Percentiles rank a stretch among this genome's conserved stretches.
These are phyloP conservation scores for Aspergillus texensis DNA, from an alignment of 2,329 filamentous ascomycete species.

Conservation along the genomic window DNA sequence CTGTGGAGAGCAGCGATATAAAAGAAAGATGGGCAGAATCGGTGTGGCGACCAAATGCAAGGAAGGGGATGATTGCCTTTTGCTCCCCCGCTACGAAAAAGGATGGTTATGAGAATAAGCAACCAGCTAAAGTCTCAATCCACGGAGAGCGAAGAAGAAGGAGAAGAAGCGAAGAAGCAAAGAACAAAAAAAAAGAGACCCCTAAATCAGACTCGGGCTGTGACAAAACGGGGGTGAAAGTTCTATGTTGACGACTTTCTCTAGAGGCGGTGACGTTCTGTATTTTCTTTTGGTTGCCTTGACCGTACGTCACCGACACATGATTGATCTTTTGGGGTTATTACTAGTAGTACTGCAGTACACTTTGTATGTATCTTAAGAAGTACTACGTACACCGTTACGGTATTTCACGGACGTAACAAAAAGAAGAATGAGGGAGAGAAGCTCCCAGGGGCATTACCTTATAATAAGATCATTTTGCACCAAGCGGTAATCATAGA, in stretches of 20 bases:
- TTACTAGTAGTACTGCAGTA: not conserved
- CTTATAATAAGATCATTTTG: not conserved
- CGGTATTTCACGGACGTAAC: not conserved
- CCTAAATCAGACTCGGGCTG: not conserved
- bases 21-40: not conserved
- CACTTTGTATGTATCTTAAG: too few relatives aligned
- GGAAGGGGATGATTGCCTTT: not conserved
- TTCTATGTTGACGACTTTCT: not conserved
- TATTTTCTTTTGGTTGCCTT: not conserved
- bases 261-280: conserved; percentile 2
- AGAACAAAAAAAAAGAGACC: not conserved
- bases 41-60: not conserved
- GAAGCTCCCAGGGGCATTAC: not conserved
- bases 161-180: not conserved
- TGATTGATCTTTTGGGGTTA: not conserved
- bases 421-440: not conserved
- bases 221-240: not conserved
- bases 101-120: not conserved
- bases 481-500: not conserved
- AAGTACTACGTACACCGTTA: not conserved
- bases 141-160: not conserved
- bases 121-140: not conserved
- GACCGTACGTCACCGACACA: conserved; percentile 1
- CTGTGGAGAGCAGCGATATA: not conserved
- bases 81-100: not conserved